Conservation (phyloP, 805 yeast species). For the Wickerhamomyces subpelliculosus region DNA sequence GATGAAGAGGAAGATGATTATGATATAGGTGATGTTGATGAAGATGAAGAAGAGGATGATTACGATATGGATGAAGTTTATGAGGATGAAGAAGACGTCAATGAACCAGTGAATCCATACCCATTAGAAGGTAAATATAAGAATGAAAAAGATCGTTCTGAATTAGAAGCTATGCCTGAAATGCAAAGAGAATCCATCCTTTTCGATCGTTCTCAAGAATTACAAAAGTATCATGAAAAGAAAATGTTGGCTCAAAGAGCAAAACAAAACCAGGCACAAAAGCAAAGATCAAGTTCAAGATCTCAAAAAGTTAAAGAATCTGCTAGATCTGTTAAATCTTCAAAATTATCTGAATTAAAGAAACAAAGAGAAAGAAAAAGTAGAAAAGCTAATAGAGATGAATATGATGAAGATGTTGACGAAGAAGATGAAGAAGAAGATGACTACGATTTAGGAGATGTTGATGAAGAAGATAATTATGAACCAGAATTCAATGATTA, state of each 20-base stretch:
- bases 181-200: slow-evolving; percentile 85
- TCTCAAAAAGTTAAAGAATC: slow-evolving; percentile 22
- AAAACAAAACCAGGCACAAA: slow-evolving; percentile 39
- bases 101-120: slow-evolving; percentile 60
- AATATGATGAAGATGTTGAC: slow-evolving; percentile 44
- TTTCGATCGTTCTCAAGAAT: slow-evolving; percentile 87
- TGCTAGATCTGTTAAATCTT: slow-evolving; percentile 29
- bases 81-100: slow-evolving; percentile 30
- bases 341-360: slow-evolving; percentile 65
- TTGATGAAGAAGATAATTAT: slow-evolving; percentile 38
- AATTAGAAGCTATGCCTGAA: slow-evolving; percentile 71
- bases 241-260: slow-evolving; percentile 79
- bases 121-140: slow-evolving; percentile 91
- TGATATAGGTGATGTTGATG: slow-evolving; percentile 28
- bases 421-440: slow-evolving; percentile 29
- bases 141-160: slow-evolving; percentile 68
- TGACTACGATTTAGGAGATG: slow-evolving; percentile 30
- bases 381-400: slow-evolving; percentile 29
- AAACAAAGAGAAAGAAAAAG: slow-evolving; percentile 66
- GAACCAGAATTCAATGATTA: slow-evolving; percentile 37
- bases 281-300: slow-evolving; percentile 33
- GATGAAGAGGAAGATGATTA: slow-evolving; percentile 26
- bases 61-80: slow-evolving; percentile 31
- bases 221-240: slow-evolving; percentile 83
- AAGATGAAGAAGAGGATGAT: slow-evolving; percentile 36